These are phyloP conservation scores for Colletotrichum sp. DNA, from an alignment of 2,329 filamentous ascomycete genomes.

Conservation along the genomic window DNA sequence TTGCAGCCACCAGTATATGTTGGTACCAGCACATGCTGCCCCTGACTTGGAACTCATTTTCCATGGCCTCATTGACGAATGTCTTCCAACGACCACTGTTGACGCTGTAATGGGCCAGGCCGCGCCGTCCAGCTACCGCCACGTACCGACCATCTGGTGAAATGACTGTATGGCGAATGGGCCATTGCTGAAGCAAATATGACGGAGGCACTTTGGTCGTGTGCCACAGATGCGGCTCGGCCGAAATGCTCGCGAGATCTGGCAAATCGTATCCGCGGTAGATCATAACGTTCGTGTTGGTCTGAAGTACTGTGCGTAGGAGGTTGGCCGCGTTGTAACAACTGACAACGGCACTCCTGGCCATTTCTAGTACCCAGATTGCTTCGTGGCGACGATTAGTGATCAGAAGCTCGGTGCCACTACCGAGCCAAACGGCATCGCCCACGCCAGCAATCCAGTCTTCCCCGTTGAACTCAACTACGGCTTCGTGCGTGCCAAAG, in stretches of 20 bases:
- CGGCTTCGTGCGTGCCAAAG: conserved; percentile 71
- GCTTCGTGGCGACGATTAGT: conserved; percentile 74
- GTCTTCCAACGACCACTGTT: conserved; percentile 96
- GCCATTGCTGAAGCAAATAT: conserved; percentile 93
- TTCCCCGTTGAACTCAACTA: conserved; percentile 74
- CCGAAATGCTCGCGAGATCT: conserved; percentile 88
- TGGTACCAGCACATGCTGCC: conserved; percentile 99
- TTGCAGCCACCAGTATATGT: conserved; percentile 89
- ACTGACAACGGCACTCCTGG: conserved; percentile 88
- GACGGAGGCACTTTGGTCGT: conserved; percentile 82
- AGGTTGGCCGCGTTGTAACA: conserved; percentile 93
- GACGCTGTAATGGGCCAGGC: conserved; percentile 94
- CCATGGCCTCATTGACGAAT: conserved; percentile 79
- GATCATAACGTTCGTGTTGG: conserved; percentile 85
- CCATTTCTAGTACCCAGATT: conserved; percentile 89
- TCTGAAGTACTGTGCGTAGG: conserved; percentile 87
- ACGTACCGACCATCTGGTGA: conserved; percentile 94
- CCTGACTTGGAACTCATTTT: conserved; percentile 90
- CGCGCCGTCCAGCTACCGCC: conserved; percentile 91
- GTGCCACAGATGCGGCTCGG: conserved; percentile 94
- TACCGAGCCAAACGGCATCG: conserved; percentile 84
- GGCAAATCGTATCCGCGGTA: conserved; percentile 93
- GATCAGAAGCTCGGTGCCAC: conserved; percentile 85
- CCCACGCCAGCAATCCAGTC: conserved; percentile 82
- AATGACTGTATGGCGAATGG: conserved; percentile 84